These are phyloP conservation scores for Calonectria hongkongensis DNA, from an alignment of 2,329 filamentous ascomycete genomes.

Conservation along the genomic window DNA sequence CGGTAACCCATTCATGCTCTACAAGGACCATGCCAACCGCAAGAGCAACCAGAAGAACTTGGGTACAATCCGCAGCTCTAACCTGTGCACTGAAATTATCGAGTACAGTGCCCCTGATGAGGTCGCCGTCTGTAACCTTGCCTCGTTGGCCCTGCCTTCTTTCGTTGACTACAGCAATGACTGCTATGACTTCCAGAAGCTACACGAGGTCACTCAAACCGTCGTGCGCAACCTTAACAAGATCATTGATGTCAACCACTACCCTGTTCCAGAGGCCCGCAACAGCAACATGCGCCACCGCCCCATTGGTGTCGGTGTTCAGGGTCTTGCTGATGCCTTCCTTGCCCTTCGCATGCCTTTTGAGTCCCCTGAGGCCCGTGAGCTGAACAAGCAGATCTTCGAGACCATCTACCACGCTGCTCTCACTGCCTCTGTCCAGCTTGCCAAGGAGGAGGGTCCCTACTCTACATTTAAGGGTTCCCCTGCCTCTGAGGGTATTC, in stretches of 20 bases:
- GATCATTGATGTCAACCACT: conserved; percentile 99
- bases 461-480: conserved; percentile 96
- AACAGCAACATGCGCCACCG: conserved; percentile 99
- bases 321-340: conserved; percentile 98
- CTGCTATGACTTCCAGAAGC: conserved; percentile 95
- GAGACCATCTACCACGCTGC: conserved; percentile 99
- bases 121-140: conserved; percentile 98
- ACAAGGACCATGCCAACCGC: conserved; percentile 98
- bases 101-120: conserved; percentile 98
- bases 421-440: conserved; percentile 89
- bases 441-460: conserved; percentile 88
- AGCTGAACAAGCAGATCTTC: conserved; percentile 98
- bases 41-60: conserved; percentile 99
- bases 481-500: conserved; percentile 93
- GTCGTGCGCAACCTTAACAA: conserved; percentile 97
- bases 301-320: conserved; percentile 96
- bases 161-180: conserved; percentile 91
- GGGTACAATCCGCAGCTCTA: conserved; percentile 98
- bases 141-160: conserved; percentile 92
- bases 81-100: conserved; percentile 98
- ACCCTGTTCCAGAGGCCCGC: conserved; percentile 94
- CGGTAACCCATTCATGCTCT: conserved; percentile 99
- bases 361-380: conserved; percentile 93
- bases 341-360: conserved; percentile 97
- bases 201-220: conserved; percentile 94